These are phyloP conservation scores for Solanum bulbocastanum DNA, from an alignment of 257 asterid genomes.

Conservation along the genomic window DNA sequence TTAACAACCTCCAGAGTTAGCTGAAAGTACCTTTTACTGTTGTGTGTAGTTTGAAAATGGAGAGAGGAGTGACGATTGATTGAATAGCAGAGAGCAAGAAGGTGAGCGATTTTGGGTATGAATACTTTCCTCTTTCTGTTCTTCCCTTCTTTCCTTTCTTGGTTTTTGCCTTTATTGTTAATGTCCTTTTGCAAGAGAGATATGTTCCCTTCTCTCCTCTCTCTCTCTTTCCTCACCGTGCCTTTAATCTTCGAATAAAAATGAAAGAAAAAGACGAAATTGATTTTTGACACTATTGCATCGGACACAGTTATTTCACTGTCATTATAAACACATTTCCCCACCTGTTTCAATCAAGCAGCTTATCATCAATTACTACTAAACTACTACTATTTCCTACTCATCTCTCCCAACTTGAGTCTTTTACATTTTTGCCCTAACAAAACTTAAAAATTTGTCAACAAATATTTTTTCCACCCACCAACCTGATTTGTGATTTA, in stretches of 20 bases:
- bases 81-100: background rate
- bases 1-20: background rate
- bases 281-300: background rate
- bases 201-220: background rate
- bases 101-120: background rate
- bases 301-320: background rate
- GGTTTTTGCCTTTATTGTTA: background rate
- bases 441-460: background rate
- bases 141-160: background rate
- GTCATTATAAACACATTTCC: background rate
- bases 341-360: constrained; percentile 1
- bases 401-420: background rate
- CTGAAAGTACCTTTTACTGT: background rate
- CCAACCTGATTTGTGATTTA: too few relatives aligned
- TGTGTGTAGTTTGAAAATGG: background rate
- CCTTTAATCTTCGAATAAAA: background rate
- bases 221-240: background rate
- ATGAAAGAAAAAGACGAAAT: background rate
- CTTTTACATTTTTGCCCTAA: background rate
- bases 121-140: background rate
- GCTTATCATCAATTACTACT: constrained; percentile 3
- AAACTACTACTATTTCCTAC: background rate
- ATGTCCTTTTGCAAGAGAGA: background rate
- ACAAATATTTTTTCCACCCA: background rate
- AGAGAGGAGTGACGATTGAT: background rate